These are phyloP conservation scores for Eutrema yunnanense DNA, from an alignment of 345 rosid species.

Conservation along the genomic window DNA sequence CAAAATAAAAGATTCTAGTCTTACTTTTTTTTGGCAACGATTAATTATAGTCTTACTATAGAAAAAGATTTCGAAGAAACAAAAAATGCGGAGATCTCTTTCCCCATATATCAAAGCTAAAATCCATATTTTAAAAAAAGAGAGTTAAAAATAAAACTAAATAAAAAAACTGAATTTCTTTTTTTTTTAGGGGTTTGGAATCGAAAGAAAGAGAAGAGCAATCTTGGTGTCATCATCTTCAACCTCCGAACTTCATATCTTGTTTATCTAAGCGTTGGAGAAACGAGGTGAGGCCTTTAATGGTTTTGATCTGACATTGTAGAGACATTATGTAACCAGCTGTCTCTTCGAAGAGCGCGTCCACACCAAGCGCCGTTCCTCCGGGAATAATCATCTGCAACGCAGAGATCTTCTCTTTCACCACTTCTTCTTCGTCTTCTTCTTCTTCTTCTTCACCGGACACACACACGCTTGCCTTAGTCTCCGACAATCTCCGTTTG, in stretches of 20 bases:
- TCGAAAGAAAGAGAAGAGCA: background rate
- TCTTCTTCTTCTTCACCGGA: conserved; percentile 14
- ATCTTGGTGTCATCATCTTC: conserved; percentile 20
- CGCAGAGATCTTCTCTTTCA: conserved; percentile 46
- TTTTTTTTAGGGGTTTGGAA: background rate
- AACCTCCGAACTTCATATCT: conserved; percentile 52
- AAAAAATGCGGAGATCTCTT: conserved; percentile 22
- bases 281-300: conserved; percentile 45
- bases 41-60: background rate
- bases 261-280: conserved; percentile 48
- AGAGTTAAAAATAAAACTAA: background rate
- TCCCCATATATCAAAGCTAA: conserved; percentile 17
- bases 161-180: background rate
- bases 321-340: conserved; percentile 60
- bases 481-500: conserved; percentile 23
- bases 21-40: too few species aligned
- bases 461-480: conserved; percentile 1
- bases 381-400: conserved; percentile 78
- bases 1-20: background rate
- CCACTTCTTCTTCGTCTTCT: conserved; percentile 36
- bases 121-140: background rate
- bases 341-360: conserved; percentile 62
- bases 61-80: conserved; percentile 23
- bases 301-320: conserved; percentile 56
- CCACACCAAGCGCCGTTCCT: conserved; percentile 52